These are phyloP conservation scores for Sporisorium scitamineum DNA, from an alignment of 1,284 basidiomycete genomes.

Conservation along the genomic window DNA sequence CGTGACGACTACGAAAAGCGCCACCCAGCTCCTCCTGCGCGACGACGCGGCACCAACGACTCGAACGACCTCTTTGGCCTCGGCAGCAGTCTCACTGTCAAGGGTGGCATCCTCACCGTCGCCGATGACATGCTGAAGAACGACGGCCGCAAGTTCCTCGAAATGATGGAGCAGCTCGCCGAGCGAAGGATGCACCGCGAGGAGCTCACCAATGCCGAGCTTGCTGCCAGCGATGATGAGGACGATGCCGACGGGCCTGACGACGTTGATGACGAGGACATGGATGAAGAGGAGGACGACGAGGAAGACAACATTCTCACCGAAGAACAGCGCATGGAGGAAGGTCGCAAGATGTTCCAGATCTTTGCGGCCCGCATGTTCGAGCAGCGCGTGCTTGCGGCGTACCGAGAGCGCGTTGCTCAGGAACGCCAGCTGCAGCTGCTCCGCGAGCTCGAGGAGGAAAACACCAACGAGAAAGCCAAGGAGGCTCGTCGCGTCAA, in stretches of 20 bases:
- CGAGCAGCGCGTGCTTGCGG: conserved; percentile 93
- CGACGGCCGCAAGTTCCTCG: conserved; percentile 97
- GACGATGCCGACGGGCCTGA: conserved; percentile 46
- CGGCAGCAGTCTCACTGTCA: conserved; percentile 82
- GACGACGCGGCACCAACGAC: conserved; percentile 36
- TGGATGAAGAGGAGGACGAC: conserved; percentile 72
- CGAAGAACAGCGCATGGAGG: conserved; percentile 89
- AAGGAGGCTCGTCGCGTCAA: conserved; percentile 92
- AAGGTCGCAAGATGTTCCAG: conserved; percentile 98
- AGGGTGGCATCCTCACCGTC: conserved; percentile 96
- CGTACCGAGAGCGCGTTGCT: conserved; percentile 87
- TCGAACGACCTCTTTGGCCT: conserved; percentile 81
- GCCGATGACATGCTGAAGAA: conserved; percentile 98
- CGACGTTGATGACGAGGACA: conserved; percentile 72
- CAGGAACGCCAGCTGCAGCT: conserved; percentile 88
- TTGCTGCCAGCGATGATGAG: conserved; percentile 71
- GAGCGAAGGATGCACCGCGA: conserved; percentile 92
- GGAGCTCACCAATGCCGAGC: conserved; percentile 73
- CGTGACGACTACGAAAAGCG: conserved; percentile 61
- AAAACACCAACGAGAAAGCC: conserved; percentile 82
- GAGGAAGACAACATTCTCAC: conserved; percentile 72
- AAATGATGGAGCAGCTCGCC: conserved; percentile 99
- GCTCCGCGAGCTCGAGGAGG: conserved; percentile 87
- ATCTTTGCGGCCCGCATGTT: conserved; percentile 99
- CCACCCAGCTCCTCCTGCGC: conserved; percentile 28